Evolutionary conservation across 1,139 yeast genomes (phyloP).

Genomic region (Saccharomyces uvarum): DNA sequence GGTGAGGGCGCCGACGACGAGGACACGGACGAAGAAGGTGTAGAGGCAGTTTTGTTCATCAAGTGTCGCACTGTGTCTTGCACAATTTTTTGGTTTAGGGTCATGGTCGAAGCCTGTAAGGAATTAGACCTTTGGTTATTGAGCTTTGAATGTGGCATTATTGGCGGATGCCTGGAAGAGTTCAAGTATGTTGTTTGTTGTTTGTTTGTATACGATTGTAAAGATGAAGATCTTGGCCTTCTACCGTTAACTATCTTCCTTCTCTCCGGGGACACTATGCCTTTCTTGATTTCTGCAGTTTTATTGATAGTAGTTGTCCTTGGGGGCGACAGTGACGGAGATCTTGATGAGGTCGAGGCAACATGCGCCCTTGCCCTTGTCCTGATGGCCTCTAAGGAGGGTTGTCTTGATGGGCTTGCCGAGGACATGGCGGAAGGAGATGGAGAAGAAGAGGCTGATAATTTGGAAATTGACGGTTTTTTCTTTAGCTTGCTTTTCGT

Average conservation of each 20-base stretch:
- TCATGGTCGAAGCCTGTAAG: conserved; percentile 21
- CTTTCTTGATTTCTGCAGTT: not conserved
- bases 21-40: not conserved
- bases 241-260: conserved; percentile 3
- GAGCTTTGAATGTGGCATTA: conserved; percentile 5
- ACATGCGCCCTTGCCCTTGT: not conserved
- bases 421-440: conserved; percentile 6
- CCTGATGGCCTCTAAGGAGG: not conserved
- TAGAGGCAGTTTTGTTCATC: conserved; percentile 6
- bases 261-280: conserved; percentile 7
- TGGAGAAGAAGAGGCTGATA: conserved; percentile 7
- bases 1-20: conserved; percentile 2
- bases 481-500: conserved; percentile 6
- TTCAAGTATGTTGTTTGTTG: not conserved
- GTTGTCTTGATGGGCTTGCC: conserved; percentile 1
- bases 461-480: conserved; percentile 2
- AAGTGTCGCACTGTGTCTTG: conserved; percentile 21
- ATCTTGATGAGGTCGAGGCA: not conserved
- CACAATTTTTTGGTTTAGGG: conserved; percentile 22
- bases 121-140: conserved; percentile 24
- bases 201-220: conserved; percentile 18
- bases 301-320: not conserved
- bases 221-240: conserved; percentile 29
- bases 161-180: not conserved
- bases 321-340: not conserved